Conservation (phyloP, 164 flowering plant species). For the Nymphaea thermarum region DNA sequence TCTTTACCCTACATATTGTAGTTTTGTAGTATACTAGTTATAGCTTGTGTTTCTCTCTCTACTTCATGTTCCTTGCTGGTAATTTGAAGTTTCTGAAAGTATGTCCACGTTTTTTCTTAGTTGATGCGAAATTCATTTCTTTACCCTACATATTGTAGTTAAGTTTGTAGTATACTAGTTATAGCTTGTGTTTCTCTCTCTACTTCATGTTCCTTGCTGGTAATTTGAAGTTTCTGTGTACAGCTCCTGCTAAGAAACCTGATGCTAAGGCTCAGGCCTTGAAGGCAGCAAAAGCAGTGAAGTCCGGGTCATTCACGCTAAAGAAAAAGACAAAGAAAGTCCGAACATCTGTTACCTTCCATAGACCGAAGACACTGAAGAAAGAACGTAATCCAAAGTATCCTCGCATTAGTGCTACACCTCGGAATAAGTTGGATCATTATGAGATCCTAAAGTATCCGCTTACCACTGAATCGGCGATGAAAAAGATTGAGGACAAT, state of each 20-base stretch:
- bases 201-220: neutral
- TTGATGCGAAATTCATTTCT: too few species aligned
- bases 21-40: neutral
- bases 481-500: constrained; percentile 60
- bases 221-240: neutral
- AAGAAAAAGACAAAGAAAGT: constrained; percentile 71
- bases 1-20: too few species aligned
- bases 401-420: constrained; percentile 65
- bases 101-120: too few species aligned
- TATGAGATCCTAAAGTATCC: constrained; percentile 48
- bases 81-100: too few species aligned
- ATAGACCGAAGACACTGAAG: constrained; percentile 69
- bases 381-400: constrained; percentile 64
- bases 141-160: neutral
- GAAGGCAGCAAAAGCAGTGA: constrained; percentile 71
- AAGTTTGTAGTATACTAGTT: neutral
- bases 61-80: too few species aligned
- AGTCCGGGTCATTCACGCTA: constrained; percentile 36
- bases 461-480: constrained; percentile 8
- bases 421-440: constrained; percentile 74
- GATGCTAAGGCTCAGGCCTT: constrained; percentile 66
- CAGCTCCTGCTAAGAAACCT: constrained; percentile 39
- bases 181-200: neutral
- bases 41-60: neutral
- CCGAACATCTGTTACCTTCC: constrained; percentile 60